Base-by-base conservation (phyloP, 768 basidiomycete species). In the Dentipellis fragilis region DNA sequence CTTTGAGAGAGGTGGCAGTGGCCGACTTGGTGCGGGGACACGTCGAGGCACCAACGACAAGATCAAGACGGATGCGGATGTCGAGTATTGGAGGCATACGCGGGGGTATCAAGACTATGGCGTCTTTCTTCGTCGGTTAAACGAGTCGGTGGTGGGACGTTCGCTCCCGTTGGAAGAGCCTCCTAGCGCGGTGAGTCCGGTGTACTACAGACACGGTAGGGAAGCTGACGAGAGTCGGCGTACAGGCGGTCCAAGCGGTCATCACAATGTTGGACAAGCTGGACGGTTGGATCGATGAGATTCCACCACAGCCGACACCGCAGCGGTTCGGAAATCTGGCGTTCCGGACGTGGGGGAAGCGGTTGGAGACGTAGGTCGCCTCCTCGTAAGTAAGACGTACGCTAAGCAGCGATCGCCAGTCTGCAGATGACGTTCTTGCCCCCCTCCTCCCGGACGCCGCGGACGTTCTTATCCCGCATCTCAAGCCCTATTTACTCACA, bases 261-360 rank as follows among this genome's bases (percentile, higher is more conserved):
- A 60, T 93, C 1, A 63, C 62, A 4, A 70, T 94, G 58, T 71
- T 99, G 16, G 79, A 86, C 57, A 73, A 74, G 10, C 69, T 96
- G 42, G 80, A 84, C 59, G 58, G 59, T 1, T 92, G 91, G 90
- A 82, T 93, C 22, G 81, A 87, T 38, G 83, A 85, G 23, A 87
- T 93, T 9, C 93, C 93, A 2, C 82, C 85, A 0, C 75, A 80
- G 6, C 66, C 78, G 39, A 80, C 84, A 8, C 80, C 87, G 5
- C 94, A 96, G 62, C 78, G 93, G 10, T 99, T 88, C 66, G 95
- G 95, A 1, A 96, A 97, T 69, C 79, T 93, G 16, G 85, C 90
- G 0, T 98, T 97, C 64, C 75, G 93, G 54, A 79, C 79, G 14
- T 98, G 93, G 87, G 87, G 89, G 0, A 72, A 75, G 53, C 78